Conservation (phyloP, 805 yeast species). For the Candida railenensis region DNA sequence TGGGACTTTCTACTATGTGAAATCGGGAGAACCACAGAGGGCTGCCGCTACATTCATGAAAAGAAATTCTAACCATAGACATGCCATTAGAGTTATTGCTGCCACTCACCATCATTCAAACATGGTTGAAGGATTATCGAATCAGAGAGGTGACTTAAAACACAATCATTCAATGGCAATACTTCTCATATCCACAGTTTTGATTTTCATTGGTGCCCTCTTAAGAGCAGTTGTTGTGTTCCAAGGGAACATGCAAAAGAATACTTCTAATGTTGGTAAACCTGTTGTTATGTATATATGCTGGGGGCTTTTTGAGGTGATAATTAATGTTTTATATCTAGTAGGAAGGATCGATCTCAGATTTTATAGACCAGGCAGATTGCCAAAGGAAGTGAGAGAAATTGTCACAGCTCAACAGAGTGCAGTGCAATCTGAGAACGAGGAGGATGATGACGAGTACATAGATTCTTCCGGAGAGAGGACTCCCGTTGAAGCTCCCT, state of each 20-base stretch:
- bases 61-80: conserved; percentile 43
- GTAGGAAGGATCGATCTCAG: conserved; percentile 66
- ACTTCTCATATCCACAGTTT: conserved; percentile 47
- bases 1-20: conserved; percentile 57
- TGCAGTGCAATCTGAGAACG: conserved; percentile 21
- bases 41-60: conserved; percentile 49
- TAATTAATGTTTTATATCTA: conserved; percentile 53
- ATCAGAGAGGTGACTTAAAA: conserved; percentile 40
- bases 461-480: background rate
- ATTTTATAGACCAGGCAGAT: conserved; percentile 69
- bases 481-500: conserved; percentile 6
- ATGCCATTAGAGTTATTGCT: conserved; percentile 44
- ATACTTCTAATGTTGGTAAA: background rate
- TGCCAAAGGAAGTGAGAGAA: conserved; percentile 30
- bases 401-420: conserved; percentile 37
- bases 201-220: conserved; percentile 51
- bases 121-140: conserved; percentile 37
- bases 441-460: conserved; percentile 14
- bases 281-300: conserved; percentile 58
- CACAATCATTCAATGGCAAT: conserved; percentile 54
- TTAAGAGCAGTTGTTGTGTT: conserved; percentile 38
- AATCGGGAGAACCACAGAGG: conserved; percentile 47
- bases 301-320: conserved; percentile 63
- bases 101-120: conserved; percentile 47
- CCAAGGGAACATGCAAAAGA: conserved; percentile 10